These are phyloP conservation scores for Arthroderma sp. DNA, from an alignment of 2,329 filamentous ascomycete genomes.

Conservation along the genomic window DNA sequence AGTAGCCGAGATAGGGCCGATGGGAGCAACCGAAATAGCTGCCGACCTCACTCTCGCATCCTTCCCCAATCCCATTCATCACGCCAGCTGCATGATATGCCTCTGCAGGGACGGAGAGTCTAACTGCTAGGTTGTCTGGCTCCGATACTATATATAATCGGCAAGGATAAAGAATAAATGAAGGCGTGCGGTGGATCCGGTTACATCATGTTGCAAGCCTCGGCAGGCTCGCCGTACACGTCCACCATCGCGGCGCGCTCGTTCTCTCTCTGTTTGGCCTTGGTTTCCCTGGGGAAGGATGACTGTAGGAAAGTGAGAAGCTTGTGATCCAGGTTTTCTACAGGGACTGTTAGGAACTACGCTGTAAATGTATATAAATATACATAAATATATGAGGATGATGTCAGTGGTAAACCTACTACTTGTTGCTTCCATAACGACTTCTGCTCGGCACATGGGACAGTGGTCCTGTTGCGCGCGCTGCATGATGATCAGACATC, in stretches of 20 bases:
- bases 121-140: background rate
- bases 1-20: background rate
- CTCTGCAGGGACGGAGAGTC: background rate
- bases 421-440: slow-evolving; percentile 57
- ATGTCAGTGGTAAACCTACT: slow-evolving; percentile 33
- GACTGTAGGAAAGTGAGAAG: slow-evolving; percentile 58
- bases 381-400: background rate
- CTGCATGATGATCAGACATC: slow-evolving; percentile 71
- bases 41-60: background rate
- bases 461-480: slow-evolving; percentile 55
- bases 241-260: slow-evolving; percentile 64
- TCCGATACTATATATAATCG: no score
- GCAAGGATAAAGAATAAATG: background rate
- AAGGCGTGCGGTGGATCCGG: background rate
- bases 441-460: slow-evolving; percentile 62
- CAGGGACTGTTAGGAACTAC: background rate
- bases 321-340: slow-evolving; percentile 57
- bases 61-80: background rate
- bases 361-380: background rate
- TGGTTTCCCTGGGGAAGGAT: slow-evolving; percentile 25
- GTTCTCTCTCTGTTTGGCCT: slow-evolving; percentile 40
- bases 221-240: slow-evolving; percentile 53
- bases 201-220: slow-evolving; percentile 20
- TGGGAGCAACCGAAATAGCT: background rate
- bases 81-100: background rate